A percentile compares a stretch with the other conserved stretches of the same genome.
These are phyloP conservation scores for Capronia americana DNA, from an alignment of 2,329 filamentous ascomycete species.

Conservation along the genomic window DNA sequence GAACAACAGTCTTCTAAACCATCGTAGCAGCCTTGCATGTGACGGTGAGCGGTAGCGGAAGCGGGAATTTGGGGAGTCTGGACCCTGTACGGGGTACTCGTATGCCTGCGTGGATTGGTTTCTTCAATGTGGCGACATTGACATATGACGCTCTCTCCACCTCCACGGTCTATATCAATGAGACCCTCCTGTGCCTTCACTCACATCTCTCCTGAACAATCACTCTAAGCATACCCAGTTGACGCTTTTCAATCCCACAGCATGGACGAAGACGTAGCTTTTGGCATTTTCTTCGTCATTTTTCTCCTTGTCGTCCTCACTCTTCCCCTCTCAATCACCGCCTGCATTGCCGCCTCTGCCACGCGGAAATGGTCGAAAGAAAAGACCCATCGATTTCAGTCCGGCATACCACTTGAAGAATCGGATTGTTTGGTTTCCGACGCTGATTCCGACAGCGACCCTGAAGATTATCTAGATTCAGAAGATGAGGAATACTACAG, in stretches of 20 bases:
- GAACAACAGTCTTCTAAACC: background rate
- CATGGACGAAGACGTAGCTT: slow-evolving; percentile 17
- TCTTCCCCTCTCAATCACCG: slow-evolving; percentile 17
- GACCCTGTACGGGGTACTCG: background rate
- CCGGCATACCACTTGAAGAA: background rate
- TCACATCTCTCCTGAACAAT: background rate
- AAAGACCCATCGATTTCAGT: background rate
- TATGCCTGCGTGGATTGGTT: background rate
- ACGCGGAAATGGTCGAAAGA: slow-evolving; percentile 20
- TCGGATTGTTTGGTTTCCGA: background rate
- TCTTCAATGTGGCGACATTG: background rate
- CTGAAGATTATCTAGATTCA: slow-evolving; percentile 16
- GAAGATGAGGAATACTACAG: slow-evolving; percentile 13
- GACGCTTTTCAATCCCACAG: background rate
- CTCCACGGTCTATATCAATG: background rate
- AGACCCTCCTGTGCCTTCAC: background rate
- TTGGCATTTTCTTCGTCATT: background rate
- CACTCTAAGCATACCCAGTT: background rate
- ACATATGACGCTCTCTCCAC: background rate
- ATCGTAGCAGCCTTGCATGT: background rate
- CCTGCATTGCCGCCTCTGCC: slow-evolving; percentile 17
- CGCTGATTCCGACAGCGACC: background rate
- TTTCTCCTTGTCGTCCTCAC: slow-evolving; percentile 13
- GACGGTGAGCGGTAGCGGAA: background rate
- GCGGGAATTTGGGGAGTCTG: background rate